A percentile compares a stretch with the other conserved stretches of the same genome.
These are phyloP conservation scores for Conringia planisiliqua DNA, from an alignment of 345 rosid genomes.

Conservation along the genomic window DNA sequence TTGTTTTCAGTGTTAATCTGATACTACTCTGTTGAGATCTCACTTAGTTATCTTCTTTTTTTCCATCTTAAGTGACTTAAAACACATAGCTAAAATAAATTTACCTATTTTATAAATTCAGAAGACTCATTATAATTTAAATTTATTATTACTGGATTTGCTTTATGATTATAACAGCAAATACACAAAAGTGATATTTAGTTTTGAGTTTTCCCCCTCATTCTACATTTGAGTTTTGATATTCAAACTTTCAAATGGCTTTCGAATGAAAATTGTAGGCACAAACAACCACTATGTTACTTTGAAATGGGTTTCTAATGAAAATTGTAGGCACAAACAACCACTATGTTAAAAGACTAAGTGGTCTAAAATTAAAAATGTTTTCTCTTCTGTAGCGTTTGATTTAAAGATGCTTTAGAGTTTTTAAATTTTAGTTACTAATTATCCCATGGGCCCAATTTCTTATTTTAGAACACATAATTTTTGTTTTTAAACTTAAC, in stretches of 20 bases:
- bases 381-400: background rate
- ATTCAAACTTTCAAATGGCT: background rate
- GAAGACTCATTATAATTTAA: too few species aligned
- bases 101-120: too few species aligned
- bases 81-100: too few species aligned
- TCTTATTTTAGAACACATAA: background rate
- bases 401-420: background rate
- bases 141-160: background rate
- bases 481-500: background rate
- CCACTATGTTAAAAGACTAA: background rate
- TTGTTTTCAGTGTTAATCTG: conserved; percentile 25
- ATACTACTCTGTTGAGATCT: background rate
- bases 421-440: background rate
- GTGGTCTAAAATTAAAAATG: background rate
- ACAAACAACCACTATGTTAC: background rate
- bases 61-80: too few species aligned
- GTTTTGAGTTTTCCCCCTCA: too few species aligned
- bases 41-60: background rate
- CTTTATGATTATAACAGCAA: background rate
- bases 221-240: too few species aligned
- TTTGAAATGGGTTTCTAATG: background rate
- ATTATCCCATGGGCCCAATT: background rate
- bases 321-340: background rate
- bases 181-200: background rate
- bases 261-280: background rate